Base-by-base conservation (phyloP, 257 asterid genomes). In the Solanum tacnaense region DNA sequence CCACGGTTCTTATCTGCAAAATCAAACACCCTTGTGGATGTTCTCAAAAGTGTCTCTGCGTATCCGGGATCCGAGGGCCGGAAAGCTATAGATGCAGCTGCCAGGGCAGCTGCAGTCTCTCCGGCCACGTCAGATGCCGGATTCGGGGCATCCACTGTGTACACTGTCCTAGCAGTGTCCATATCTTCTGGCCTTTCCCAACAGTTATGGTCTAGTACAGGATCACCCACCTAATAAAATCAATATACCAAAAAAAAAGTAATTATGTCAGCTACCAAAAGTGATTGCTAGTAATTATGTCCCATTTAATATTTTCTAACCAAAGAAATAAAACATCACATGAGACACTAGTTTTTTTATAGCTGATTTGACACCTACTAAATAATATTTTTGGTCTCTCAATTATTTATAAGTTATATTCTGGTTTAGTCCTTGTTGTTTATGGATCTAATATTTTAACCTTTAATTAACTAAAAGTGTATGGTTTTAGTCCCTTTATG, bases 141-240 rank as follows among this genome's bases (percentile, higher is more conserved):
- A 87, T 95, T 97, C 1, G 99, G 99, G 15, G 99, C 98, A 49
- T 96, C 98, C 10, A 97, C 98, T 3, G 92, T 36, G 89, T 97
- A 97, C 1, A 95, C 98, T 23, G 99, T 95, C 87, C 99, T 92
- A 41, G 91, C 92, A 21, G 99, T 97, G 92, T 97, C 99, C 99
- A 97, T 97, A 81, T 97, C 99, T 90, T 97, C 99, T 9, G 99
- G 99, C 89, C 99, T 91, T 90, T 97, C 99, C 99, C 99, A 97
- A 88, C 99, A 97, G 88, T 91, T 89, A 88, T 97, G 99, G 89
- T 96, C 99, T 9, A 31, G 89, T 84, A 92, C 90, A 13, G 99
- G 99, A 93, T 97, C 98, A 21, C 99, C 99, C 11, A 97, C 98
- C 99, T 97, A 91, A 84, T 38, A 88, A 56, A 32, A 44, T 72